A percentile compares a stretch with the other conserved stretches of the same genome.
Evolutionary conservation across 768 basidiomycete species (phyloP).

Genomic region (Hysterangium stoloniferum): DNA sequence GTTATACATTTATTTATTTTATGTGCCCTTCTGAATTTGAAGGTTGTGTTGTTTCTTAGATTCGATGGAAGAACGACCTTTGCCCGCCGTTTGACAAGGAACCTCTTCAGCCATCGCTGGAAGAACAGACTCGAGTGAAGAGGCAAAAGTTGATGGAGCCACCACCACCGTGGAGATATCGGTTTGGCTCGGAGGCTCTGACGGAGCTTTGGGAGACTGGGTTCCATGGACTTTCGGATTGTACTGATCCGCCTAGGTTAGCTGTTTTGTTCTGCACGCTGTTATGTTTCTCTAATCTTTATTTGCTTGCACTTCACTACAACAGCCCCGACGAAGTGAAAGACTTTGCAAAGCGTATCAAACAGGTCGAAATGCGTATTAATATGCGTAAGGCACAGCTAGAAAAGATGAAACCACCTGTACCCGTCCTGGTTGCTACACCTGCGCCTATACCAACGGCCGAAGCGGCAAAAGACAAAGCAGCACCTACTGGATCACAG

Average conservation of each 20-base stretch:
- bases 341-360: constrained; percentile 9
- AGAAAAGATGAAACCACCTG: constrained; percentile 14
- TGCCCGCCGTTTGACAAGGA: constrained; percentile 76
- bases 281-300: constrained; percentile 7
- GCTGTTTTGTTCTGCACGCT: constrained; percentile 18
- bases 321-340: constrained; percentile 5
- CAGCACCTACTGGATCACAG: background rate
- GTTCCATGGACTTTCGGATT: constrained; percentile 52
- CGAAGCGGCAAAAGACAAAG: background rate
- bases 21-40: background rate
- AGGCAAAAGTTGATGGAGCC: constrained; percentile 50
- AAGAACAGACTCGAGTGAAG: constrained; percentile 49
- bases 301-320: background rate
- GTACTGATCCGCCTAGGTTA: constrained; percentile 62
- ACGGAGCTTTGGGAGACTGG: constrained; percentile 85
- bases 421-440: background rate
- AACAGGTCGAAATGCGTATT: constrained; percentile 47
- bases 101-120: constrained; percentile 44
- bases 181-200: constrained; percentile 58
- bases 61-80: constrained; percentile 80
- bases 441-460: background rate
- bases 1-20: background rate
- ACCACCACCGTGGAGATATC: constrained; percentile 55
- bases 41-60: no score
- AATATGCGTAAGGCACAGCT: constrained; percentile 39